Percentiles rank a stretch among this genome's conserved stretches.
These are phyloP conservation scores for Kuraishia borneana DNA, from an alignment of 805 yeast genomes.

Conservation along the genomic window DNA sequence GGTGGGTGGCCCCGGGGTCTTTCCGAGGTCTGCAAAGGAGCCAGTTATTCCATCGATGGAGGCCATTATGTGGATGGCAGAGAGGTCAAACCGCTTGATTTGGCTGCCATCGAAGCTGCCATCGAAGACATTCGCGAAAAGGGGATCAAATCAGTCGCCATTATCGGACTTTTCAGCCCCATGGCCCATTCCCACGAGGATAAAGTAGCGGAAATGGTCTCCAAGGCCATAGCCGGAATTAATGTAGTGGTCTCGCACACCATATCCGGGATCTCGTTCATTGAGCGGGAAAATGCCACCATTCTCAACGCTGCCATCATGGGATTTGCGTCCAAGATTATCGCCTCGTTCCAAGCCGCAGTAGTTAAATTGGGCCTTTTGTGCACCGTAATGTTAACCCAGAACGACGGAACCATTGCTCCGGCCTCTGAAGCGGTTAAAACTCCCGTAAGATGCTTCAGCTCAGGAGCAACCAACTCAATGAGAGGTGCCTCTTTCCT, in stretches of 20 bases:
- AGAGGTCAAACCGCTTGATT: slow-evolving; percentile 19
- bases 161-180: slow-evolving; percentile 29
- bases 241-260: slow-evolving; percentile 25
- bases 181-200: slow-evolving; percentile 26
- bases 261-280: slow-evolving; percentile 30
- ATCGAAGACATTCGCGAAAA: slow-evolving; percentile 17
- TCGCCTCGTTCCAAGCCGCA: slow-evolving; percentile 26
- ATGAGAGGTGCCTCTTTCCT: slow-evolving; percentile 36
- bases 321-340: slow-evolving; percentile 28
- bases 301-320: slow-evolving; percentile 34
- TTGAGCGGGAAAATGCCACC: slow-evolving; percentile 36
- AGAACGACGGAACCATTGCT: slow-evolving; percentile 38
- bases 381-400: slow-evolving; percentile 27
- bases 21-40: slow-evolving; percentile 20
- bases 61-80: slow-evolving; percentile 32
- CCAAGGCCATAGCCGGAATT: slow-evolving; percentile 17
- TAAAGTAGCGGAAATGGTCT: slow-evolving; percentile 21
- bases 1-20: slow-evolving; percentile 31
- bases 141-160: slow-evolving; percentile 25
- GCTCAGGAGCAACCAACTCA: slow-evolving; percentile 38
- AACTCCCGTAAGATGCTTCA: slow-evolving; percentile 32
- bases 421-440: slow-evolving; percentile 25
- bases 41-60: slow-evolving; percentile 23
- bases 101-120: slow-evolving; percentile 13
- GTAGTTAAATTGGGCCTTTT: slow-evolving; percentile 24